phyloP scores from a whole-genome alignment of 306 rosid genomes.

The Prosopis cineraria region DNA sequence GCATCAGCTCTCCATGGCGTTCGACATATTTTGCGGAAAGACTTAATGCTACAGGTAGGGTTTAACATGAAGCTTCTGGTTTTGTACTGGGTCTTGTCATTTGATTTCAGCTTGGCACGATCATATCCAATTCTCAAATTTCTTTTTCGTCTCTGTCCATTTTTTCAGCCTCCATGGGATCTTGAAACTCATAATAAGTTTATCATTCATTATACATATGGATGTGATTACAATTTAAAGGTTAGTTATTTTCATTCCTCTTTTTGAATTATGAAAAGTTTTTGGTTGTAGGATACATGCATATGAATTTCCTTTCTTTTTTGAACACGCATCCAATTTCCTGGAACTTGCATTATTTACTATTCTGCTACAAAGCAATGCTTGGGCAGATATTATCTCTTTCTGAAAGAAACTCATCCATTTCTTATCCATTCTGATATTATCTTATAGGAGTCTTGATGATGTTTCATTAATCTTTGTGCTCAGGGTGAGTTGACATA shows the following conservation, averaged over 20 bases:
- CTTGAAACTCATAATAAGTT: slow-evolving; percentile 64
- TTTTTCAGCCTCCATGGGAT: slow-evolving; percentile 98
- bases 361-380: slow-evolving; percentile 19
- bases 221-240: slow-evolving; percentile 89
- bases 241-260: slow-evolving; percentile 40
- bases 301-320: not conserved
- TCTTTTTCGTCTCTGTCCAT: slow-evolving; percentile 11
- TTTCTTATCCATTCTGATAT: slow-evolving; percentile 16
- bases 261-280: slow-evolving; percentile 18
- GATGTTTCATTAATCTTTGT: slow-evolving; percentile 32
- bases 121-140: slow-evolving; percentile 4
- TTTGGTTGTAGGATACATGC: not conserved
- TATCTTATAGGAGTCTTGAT: slow-evolving; percentile 21
- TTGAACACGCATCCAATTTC: slow-evolving; percentile 6
- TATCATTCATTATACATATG: slow-evolving; percentile 91
- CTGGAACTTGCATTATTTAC: slow-evolving; percentile 30
- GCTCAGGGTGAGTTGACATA: slow-evolving; percentile 83
- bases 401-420: slow-evolving; percentile 9
- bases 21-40: slow-evolving; percentile 86
- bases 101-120: not conserved
- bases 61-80: slow-evolving; percentile 20
- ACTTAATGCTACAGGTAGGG: slow-evolving; percentile 93
- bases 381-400: slow-evolving; percentile 17
- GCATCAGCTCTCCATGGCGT: slow-evolving; percentile 96
- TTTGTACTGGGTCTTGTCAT: slow-evolving; percentile 27